Evolutionary conservation across 805 yeast species (phyloP).

Genomic region (Metschnikowia proteae): DNA sequence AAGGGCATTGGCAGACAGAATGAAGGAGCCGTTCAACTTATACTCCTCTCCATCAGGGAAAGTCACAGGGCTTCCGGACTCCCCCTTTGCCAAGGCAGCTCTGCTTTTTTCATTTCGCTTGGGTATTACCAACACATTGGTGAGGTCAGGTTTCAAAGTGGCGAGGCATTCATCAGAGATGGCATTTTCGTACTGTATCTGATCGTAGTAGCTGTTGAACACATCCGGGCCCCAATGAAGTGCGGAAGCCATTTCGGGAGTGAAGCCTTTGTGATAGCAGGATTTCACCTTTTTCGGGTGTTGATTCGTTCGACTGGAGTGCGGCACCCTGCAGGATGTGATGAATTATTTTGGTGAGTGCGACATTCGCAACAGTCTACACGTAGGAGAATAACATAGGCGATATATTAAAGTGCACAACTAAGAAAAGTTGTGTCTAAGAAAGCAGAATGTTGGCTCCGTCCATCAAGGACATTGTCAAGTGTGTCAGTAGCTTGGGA

Average conservation of each 20-base stretch:
- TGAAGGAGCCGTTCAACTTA: constrained; percentile 62
- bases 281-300: constrained; percentile 2
- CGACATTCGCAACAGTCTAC: background rate
- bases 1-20: constrained; percentile 57
- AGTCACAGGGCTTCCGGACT: constrained; percentile 26
- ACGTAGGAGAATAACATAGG: background rate
- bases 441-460: constrained; percentile 14
- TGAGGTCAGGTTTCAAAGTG: constrained; percentile 29
- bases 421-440: background rate
- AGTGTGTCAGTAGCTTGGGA: constrained; percentile 13
- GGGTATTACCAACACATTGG: constrained; percentile 31
- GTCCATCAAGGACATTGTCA: constrained; percentile 17
- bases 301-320: constrained; percentile 5
- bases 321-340: constrained; percentile 5
- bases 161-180: constrained; percentile 6
- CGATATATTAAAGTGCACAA: too few species aligned
- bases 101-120: constrained; percentile 26
- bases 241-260: background rate
- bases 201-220: constrained; percentile 16
- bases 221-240: constrained; percentile 15
- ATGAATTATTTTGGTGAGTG: constrained; percentile 2
- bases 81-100: constrained; percentile 11
- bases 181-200: constrained; percentile 9
- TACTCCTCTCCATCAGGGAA: constrained; percentile 57
- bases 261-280: background rate